Conservation (phyloP, 2,329 filamentous ascomycete genomes). For the Iodosphaeria phyllophila region DNA sequence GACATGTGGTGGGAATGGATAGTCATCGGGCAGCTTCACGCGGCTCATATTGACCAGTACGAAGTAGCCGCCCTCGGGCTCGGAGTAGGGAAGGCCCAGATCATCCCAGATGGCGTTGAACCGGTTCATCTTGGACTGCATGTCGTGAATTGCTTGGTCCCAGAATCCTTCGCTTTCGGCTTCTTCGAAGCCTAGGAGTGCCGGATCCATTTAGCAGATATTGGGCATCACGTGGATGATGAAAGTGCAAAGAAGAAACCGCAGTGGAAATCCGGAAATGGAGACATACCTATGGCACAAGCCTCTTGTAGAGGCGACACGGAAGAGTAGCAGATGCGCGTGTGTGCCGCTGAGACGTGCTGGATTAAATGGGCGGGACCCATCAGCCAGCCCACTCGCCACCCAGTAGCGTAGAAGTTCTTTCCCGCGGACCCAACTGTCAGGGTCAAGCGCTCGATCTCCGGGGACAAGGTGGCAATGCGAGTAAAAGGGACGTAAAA, state of each 20-base stretch:
- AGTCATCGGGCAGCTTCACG: conserved; percentile 65
- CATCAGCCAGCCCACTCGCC: conserved; percentile 89
- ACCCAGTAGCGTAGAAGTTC: conserved; percentile 95
- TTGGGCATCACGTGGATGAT: not conserved
- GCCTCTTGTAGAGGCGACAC: conserved; percentile 92
- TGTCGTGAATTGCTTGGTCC: conserved; percentile 64
- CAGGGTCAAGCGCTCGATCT: conserved; percentile 71
- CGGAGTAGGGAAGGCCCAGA: conserved; percentile 62
- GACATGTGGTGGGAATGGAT: conserved; percentile 80
- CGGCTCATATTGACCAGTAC: conserved; percentile 86
- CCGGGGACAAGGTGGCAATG: conserved; percentile 76
- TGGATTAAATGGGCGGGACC: conserved; percentile 78
- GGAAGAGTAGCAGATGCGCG: conserved; percentile 86
- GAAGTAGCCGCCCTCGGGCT: conserved; percentile 95
- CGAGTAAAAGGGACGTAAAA: conserved; percentile 93
- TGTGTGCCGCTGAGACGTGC: conserved; percentile 83
- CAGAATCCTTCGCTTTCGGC: conserved; percentile 77
- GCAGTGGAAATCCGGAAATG: no score
- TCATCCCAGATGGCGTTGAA: conserved; percentile 74
- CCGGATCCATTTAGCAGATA: conserved; percentile 1
- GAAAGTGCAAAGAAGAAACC: no score
- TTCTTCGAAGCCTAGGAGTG: conserved; percentile 51
- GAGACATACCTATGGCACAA: conserved; percentile 59
- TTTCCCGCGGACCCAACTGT: conserved; percentile 95
- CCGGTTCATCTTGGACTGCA: conserved; percentile 72